phyloP scores from a whole-genome alignment of 1,139 yeast genomes.

The Hyphopichia fennica region DNA sequence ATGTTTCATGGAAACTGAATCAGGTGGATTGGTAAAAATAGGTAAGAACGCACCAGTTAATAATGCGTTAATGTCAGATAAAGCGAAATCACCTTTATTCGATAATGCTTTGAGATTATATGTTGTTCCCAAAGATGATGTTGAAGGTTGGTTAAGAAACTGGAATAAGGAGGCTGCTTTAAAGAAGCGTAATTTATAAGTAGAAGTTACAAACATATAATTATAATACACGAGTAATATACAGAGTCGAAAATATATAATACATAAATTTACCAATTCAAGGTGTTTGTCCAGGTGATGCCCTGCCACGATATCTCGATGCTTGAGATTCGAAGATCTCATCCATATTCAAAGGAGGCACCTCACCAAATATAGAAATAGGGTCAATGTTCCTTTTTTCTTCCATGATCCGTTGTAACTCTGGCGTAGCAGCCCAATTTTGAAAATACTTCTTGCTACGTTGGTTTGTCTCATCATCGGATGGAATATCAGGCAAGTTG shows the following conservation, averaged over 20 bases:
- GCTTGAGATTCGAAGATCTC: slow-evolving; percentile 62
- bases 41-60: slow-evolving; percentile 75
- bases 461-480: slow-evolving; percentile 61
- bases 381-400: slow-evolving; percentile 70
- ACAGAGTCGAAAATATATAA: slow-evolving; percentile 10
- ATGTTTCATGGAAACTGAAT: slow-evolving; percentile 75
- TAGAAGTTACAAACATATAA: background rate
- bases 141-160: slow-evolving; percentile 60
- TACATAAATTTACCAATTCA: background rate
- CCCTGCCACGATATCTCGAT: slow-evolving; percentile 51
- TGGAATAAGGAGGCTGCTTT: slow-evolving; percentile 72
- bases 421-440: slow-evolving; percentile 76
- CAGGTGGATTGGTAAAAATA: slow-evolving; percentile 84
- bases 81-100: slow-evolving; percentile 73
- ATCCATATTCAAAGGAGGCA: slow-evolving; percentile 65
- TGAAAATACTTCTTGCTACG: slow-evolving; percentile 43
- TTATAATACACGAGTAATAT: slow-evolving; percentile 1
- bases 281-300: slow-evolving; percentile 47
- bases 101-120: slow-evolving; percentile 74
- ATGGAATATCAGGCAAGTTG: slow-evolving; percentile 46
- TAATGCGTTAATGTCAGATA: slow-evolving; percentile 60
- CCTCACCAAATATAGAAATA: slow-evolving; percentile 71
- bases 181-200: slow-evolving; percentile 37
- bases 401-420: slow-evolving; percentile 49
- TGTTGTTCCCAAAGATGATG: slow-evolving; percentile 73